These are phyloP conservation scores for Pulveroboletus frians DNA, from an alignment of 768 basidiomycete genomes.

Conservation along the genomic window DNA sequence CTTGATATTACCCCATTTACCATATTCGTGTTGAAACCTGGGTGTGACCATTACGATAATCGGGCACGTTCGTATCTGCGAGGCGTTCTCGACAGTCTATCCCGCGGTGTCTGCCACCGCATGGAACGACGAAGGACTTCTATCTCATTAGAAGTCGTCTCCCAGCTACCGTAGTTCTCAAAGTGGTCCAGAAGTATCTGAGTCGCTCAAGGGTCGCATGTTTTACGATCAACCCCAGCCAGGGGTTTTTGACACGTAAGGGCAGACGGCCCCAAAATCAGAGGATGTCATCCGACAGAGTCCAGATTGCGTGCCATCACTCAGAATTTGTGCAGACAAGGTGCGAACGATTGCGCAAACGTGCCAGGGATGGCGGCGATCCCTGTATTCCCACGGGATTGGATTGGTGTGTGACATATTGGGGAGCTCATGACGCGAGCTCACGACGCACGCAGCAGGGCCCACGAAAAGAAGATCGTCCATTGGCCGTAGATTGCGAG, in stretches of 20 bases:
- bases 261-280: too few relatives aligned
- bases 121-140: too few relatives aligned
- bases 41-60: slow-evolving; percentile 10
- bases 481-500: too few relatives aligned
- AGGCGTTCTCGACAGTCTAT: neutral
- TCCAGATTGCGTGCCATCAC: neutral
- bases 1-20: neutral
- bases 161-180: too few relatives aligned
- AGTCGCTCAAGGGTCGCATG: too few relatives aligned
- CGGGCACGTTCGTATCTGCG: neutral
- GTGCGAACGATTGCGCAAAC: neutral
- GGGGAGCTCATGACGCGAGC: neutral
- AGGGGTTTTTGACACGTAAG: too few relatives aligned
- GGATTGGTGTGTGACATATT: neutral
- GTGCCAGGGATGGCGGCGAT: neutral
- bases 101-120: neutral
- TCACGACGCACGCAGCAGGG: too few relatives aligned
- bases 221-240: too few relatives aligned
- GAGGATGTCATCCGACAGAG: neutral
- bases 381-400: neutral
- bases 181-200: too few relatives aligned
- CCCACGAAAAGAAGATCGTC: too few relatives aligned
- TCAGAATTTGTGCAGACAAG: neutral
- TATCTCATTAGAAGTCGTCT: neutral
- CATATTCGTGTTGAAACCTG: slow-evolving; percentile 6